phyloP scores from a whole-genome alignment of 208 protist genomes.

The Trichomonas tenax region DNA sequence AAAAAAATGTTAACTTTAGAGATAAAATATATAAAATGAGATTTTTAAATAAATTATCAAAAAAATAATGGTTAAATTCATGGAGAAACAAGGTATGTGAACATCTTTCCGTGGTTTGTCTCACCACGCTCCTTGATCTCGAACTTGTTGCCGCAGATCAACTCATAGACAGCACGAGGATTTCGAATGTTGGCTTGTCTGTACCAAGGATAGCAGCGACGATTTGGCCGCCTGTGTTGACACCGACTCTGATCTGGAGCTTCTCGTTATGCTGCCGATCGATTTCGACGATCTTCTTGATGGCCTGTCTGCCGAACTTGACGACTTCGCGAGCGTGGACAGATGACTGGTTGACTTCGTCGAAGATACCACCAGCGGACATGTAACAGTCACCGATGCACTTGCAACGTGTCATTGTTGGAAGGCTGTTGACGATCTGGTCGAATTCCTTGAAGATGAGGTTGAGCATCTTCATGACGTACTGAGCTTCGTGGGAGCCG shows the following conservation, averaged over 20 bases:
- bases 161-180: background rate
- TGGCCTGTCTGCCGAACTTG: background rate
- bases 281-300: background rate
- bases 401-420: background rate
- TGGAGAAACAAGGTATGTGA: background rate
- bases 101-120: background rate
- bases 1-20: no score
- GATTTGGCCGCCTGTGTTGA: background rate
- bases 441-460: background rate
- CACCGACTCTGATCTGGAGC: background rate
- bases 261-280: background rate
- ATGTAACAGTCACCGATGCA: constrained; percentile 21
- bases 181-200: constrained; percentile 18
- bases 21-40: background rate
- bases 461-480: background rate
- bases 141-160: background rate
- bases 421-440: no score
- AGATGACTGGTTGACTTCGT: background rate
- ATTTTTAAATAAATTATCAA: background rate
- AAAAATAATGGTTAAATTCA: background rate
- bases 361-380: background rate
- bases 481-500: background rate
- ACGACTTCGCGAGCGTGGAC: background rate
- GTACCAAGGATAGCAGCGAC: background rate
- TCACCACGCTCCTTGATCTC: background rate